A percentile compares a stretch with the other conserved stretches of the same genome.
phyloP scores from a whole-genome alignment of 768 basidiomycete genomes.

The Amanita jacksonii region DNA sequence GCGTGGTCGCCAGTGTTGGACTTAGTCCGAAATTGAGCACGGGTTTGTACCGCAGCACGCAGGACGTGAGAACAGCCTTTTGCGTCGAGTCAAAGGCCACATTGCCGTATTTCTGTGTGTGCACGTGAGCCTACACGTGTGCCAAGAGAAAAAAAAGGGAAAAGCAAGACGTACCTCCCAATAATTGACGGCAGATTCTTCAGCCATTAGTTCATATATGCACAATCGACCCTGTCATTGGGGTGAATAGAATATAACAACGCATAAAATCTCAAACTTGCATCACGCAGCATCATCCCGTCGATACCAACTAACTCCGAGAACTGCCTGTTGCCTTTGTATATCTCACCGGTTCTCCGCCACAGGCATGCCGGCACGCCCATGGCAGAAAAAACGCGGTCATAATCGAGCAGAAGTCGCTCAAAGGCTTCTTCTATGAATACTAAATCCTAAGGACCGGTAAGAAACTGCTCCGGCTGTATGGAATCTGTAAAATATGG shows the following conservation, averaged over 20 bases:
- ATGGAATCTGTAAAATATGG: not conserved
- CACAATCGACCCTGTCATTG: conserved; percentile 70
- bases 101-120: conserved; percentile 87
- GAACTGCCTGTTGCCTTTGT: conserved; percentile 96
- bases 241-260: not conserved
- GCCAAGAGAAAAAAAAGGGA: not conserved
- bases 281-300: conserved; percentile 81
- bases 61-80: conserved; percentile 89
- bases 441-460: conserved; percentile 62
- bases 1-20: conserved; percentile 17
- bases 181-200: conserved; percentile 93
- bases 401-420: conserved; percentile 88
- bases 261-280: conserved; percentile 18
- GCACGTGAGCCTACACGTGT: not conserved
- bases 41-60: conserved; percentile 77
- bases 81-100: conserved; percentile 89
- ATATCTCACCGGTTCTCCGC: conserved; percentile 96
- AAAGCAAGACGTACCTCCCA: conserved; percentile 62
- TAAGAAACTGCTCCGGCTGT: not conserved
- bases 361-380: conserved; percentile 95
- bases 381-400: conserved; percentile 91
- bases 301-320: conserved; percentile 84
- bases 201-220: conserved; percentile 98
- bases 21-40: conserved; percentile 33
- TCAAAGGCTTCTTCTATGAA: conserved; percentile 99